These are phyloP conservation scores for Jimgerdemannia flammicorona DNA, from an alignment of 192 early-diverging fungal species.

Conservation along the genomic window DNA sequence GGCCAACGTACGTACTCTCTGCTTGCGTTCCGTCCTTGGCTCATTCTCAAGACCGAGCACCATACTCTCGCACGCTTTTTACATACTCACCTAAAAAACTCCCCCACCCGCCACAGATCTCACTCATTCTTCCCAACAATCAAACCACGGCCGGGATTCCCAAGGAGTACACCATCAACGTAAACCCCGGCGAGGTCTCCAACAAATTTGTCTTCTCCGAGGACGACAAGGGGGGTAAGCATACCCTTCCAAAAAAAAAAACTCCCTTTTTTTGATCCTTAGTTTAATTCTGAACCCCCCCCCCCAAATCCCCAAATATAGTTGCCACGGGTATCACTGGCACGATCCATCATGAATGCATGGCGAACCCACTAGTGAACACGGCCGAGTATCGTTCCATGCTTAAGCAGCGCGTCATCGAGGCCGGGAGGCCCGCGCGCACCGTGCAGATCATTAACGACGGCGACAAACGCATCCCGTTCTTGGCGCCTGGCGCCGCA, in stretches of 20 bases:
- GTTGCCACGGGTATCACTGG: conserved; percentile 55
- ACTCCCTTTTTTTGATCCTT: too few species aligned
- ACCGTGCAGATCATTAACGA: conserved; percentile 45
- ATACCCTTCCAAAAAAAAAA: not conserved
- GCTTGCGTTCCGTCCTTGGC: not conserved
- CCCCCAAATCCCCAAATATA: too few species aligned
- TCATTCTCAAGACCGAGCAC: not conserved
- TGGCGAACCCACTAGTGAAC: conserved; percentile 44
- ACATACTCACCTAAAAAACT: too few species aligned
- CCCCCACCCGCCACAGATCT: conserved; percentile 37
- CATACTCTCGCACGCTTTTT: too few species aligned
- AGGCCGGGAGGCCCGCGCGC: conserved; percentile 48
- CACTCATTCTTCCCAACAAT: conserved; percentile 65
- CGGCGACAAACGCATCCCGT: conserved; percentile 34
- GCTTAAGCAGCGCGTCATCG: conserved; percentile 60
- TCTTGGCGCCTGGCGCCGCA: conserved; percentile 40
- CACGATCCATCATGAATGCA: conserved; percentile 71
- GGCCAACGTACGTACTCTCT: conserved; percentile 1
- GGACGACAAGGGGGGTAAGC: conserved; percentile 38
- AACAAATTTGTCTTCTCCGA: conserved; percentile 83
- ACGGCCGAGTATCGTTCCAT: conserved; percentile 53
- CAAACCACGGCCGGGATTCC: conserved; percentile 62
- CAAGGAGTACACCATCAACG: conserved; percentile 78
- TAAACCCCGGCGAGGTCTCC: conserved; percentile 61
- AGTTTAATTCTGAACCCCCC: too few species aligned